A percentile compares a stretch with the other conserved stretches of the same genome.
phyloP scores from a whole-genome alignment of 225 moss, liverwort and hornwort genomes.

The Takakia lepidozioides region DNA sequence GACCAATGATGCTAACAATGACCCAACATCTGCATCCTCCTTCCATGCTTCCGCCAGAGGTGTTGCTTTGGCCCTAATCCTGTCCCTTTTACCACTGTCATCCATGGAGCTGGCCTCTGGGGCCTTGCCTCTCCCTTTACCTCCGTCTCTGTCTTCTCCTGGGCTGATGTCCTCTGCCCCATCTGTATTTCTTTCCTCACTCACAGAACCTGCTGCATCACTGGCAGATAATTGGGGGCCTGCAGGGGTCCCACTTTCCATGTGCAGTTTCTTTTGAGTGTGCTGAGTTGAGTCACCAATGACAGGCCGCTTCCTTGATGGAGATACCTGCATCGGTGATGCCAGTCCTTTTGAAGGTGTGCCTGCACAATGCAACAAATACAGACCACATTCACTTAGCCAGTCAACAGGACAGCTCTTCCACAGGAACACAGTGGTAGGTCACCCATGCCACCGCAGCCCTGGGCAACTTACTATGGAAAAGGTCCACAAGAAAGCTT shows the following conservation, averaged over 20 bases:
- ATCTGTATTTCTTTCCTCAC: constrained; percentile 27
- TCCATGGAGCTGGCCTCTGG: constrained; percentile 38
- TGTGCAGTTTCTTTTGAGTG: constrained; percentile 37
- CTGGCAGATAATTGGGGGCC: no score
- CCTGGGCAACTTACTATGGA: no score
- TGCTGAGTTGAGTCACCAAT: constrained; percentile 31
- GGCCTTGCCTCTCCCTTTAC: constrained; percentile 24
- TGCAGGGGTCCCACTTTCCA: constrained; percentile 33
- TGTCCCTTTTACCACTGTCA: constrained; percentile 38
- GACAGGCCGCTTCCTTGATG: constrained; percentile 51
- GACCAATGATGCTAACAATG: constrained; percentile 60
- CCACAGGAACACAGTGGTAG: no score
- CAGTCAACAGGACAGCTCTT: no score
- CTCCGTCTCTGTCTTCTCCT: constrained; percentile 40
- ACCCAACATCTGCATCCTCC: constrained; percentile 78
- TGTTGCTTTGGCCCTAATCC: constrained; percentile 30
- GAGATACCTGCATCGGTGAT: constrained; percentile 39
- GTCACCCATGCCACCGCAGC: no score
- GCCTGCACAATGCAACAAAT: constrained; percentile 19
- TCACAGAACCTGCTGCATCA: constrained; percentile 29
- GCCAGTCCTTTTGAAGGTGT: constrained; percentile 44
- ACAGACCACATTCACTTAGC: no score
- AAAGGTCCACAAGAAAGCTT: no score
- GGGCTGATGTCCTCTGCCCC: constrained; percentile 30
- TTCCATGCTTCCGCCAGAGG: constrained; percentile 91